These are phyloP conservation scores for Silybum marianum DNA, from an alignment of 129 eudicot species.

Conservation along the genomic window DNA sequence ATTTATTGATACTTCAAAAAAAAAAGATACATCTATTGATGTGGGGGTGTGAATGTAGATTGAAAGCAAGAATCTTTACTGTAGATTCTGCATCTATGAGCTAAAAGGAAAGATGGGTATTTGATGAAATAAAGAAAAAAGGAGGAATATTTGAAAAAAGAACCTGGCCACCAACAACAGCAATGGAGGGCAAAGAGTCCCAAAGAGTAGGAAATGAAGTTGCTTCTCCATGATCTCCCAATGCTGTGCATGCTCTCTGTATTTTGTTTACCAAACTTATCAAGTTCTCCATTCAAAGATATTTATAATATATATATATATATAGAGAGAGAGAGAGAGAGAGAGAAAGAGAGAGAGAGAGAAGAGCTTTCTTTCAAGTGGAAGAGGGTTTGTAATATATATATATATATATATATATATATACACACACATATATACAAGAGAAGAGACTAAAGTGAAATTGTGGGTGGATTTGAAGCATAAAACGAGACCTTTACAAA, in stretches of 20 bases:
- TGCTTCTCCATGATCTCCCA: slow-evolving; percentile 62
- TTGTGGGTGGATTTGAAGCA: neutral
- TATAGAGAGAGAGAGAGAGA: neutral
- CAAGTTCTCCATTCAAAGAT: slow-evolving; percentile 49
- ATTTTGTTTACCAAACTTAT: slow-evolving; percentile 62
- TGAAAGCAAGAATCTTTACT: slow-evolving; percentile 19
- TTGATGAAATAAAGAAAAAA: neutral
- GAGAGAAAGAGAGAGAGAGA: neutral
- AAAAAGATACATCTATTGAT: neutral
- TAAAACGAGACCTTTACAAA: slow-evolving; percentile 7
- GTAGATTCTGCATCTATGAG: slow-evolving; percentile 3
- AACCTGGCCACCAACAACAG: slow-evolving; percentile 78
- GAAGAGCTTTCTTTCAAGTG: neutral
- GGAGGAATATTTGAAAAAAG: neutral
- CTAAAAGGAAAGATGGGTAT: slow-evolving; percentile 7
- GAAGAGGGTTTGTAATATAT: slow-evolving; percentile 13
- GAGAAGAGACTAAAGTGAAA: neutral
- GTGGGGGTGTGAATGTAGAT: neutral
- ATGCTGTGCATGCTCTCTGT: slow-evolving; percentile 70
- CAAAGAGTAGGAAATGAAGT: slow-evolving; percentile 66
- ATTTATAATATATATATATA: too few relatives aligned
- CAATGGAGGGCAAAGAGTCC: slow-evolving; percentile 70
- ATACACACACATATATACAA: neutral
- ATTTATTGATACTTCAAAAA: neutral
- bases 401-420: neutral